Conservation (phyloP, 2,329 filamentous ascomycete genomes). For the Penicillium concentricum region DNA sequence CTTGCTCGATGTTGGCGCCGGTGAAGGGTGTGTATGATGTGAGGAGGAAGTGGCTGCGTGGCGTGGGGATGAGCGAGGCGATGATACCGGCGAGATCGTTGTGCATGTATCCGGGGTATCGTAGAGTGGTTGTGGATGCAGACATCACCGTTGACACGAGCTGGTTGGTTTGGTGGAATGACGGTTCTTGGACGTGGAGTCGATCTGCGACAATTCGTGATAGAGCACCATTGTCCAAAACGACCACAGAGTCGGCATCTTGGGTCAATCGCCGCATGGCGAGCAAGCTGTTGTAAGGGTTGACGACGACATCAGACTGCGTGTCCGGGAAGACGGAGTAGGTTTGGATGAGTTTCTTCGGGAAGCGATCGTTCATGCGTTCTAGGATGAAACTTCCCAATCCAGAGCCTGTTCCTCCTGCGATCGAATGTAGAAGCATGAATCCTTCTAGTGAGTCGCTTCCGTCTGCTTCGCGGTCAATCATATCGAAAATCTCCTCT, state of each 20-base stretch:
- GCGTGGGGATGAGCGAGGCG: slow-evolving; percentile 92
- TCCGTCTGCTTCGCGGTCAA: slow-evolving; percentile 95
- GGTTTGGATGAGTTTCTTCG: slow-evolving; percentile 98
- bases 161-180: slow-evolving; percentile 96
- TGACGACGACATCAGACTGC: slow-evolving; percentile 88
- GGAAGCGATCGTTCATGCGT: slow-evolving; percentile 92
- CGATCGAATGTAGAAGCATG: slow-evolving; percentile 98
- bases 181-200: slow-evolving; percentile 90
- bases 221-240: slow-evolving; percentile 91
- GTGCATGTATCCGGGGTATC: slow-evolving; percentile 99
- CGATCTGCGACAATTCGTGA: slow-evolving; percentile 92
- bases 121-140: slow-evolving; percentile 89
- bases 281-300: slow-evolving; percentile 95
- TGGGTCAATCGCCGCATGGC: slow-evolving; percentile 88
- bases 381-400: slow-evolving; percentile 93
- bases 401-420: slow-evolving; percentile 94
- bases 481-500: slow-evolving; percentile 99
- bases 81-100: slow-evolving; percentile 98
- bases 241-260: slow-evolving; percentile 96
- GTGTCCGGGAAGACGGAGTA: slow-evolving; percentile 98
- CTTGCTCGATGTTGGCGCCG: slow-evolving; percentile 91
- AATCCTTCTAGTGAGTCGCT: slow-evolving; percentile 98
- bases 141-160: slow-evolving; percentile 98
- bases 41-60: slow-evolving; percentile 96
- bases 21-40: slow-evolving; percentile 98